Evolutionary conservation across 176 grass and related monocot genomes (phyloP), one percentile per base, ranked within the genome.

Genomic region (Miscanthus lutarioriparius): DNA sequence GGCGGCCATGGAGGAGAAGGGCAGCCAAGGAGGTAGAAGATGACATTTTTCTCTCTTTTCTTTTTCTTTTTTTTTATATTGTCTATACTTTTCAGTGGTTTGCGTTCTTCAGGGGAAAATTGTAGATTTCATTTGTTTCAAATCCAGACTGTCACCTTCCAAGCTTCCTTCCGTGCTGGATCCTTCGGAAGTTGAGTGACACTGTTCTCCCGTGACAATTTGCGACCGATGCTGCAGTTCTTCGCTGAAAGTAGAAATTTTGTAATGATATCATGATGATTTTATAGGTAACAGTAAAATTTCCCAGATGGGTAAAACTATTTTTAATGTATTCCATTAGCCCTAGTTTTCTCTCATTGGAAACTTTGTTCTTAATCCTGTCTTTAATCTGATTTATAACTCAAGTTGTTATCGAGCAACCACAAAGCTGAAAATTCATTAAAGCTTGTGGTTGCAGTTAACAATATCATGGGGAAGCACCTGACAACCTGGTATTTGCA

Each of bases 1-100:
- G 66, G 47, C 81, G 37, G 74, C 84, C 67, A 90, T 79, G 73
- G 30, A 53, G 30, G 63, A 81, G 53, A 9, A 38, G 16, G 27
- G 83, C 15, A 33, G 16, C 6, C 7, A 19, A 3, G 9, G 79
- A 81, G 72, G 72, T 73, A 59, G 74, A 90, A 73, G 83, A 90
- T 20, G 58, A 17, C 88, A 90, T 90, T 67, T 61, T 66, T 41
- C 0, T 26, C 6, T 4, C 1, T 30, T 15, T 12, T 1, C 5
- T 19, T 25, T 64, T 33, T 23, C 5, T 8, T 4, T 1, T 9
- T 30, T 30, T 30, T 30, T n/a, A 23, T 59, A 7, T 23, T 26
- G 3, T 61, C 58, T 25, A 23, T 23, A 2, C 1, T 19, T 65
- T 47, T 79, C 20, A 38, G 8, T 41, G 5, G 20, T 23, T 1